Conservation (phyloP, 768 basidiomycete genomes). For the Tricholomella constricta region DNA sequence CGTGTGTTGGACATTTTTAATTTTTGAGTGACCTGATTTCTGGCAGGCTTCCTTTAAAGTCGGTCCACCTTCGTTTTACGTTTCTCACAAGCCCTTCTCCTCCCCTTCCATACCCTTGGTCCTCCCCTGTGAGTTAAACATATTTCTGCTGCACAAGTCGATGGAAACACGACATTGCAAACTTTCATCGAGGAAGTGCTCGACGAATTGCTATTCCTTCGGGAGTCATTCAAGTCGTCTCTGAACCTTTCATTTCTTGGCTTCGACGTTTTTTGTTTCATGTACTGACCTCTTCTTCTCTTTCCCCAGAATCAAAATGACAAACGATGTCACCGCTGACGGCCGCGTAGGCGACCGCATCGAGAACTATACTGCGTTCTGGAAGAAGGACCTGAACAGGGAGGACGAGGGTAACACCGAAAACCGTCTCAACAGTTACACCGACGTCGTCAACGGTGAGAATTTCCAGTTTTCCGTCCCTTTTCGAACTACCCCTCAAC, state of each 20-base stretch:
- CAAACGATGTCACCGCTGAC: slow-evolving; percentile 36
- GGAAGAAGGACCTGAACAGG: slow-evolving; percentile 79
- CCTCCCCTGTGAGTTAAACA: slow-evolving; percentile 14
- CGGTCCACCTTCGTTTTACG: slow-evolving; percentile 19
- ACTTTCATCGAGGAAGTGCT: slow-evolving; percentile 23
- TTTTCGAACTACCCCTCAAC: neutral
- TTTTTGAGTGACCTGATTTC: slow-evolving; percentile 28
- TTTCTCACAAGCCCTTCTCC: slow-evolving; percentile 12
- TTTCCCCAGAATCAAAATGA: slow-evolving; percentile 11
- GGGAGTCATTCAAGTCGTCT: slow-evolving; percentile 44
- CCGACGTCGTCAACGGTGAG: slow-evolving; percentile 91
- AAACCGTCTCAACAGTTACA: slow-evolving; percentile 79
- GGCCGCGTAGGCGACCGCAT: slow-evolving; percentile 70
- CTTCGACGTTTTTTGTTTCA: neutral
- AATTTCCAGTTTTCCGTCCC: slow-evolving; percentile 5
- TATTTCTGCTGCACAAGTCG: neutral
- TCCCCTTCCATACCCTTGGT: slow-evolving; percentile 1
- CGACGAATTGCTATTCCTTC: slow-evolving; percentile 32
- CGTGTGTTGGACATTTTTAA: slow-evolving; percentile 7
- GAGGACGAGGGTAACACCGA: slow-evolving; percentile 69
- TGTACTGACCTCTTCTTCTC: slow-evolving; percentile 7
- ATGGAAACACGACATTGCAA: slow-evolving; percentile 1
- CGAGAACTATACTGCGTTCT: slow-evolving; percentile 86
- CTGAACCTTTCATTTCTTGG: slow-evolving; percentile 23
- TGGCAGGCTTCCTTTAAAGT: slow-evolving; percentile 22